Percentiles rank a stretch among this genome's conserved stretches.
Conservation (phyloP, 139 green algal species). For the Diplosphaera chodatii region DNA sequence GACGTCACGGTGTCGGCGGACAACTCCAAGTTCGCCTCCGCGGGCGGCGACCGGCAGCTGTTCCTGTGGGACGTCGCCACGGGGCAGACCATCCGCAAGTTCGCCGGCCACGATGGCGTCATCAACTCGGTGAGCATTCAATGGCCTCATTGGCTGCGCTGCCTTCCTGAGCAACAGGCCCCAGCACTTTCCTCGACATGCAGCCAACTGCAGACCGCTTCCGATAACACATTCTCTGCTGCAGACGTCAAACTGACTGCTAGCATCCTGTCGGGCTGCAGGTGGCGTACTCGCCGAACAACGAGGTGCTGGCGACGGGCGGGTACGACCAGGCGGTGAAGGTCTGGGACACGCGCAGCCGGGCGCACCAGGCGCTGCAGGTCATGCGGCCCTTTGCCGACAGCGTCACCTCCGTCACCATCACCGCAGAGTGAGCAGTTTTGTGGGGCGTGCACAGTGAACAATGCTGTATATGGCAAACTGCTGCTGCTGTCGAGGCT, state of each 20-base stretch:
- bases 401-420: conserved; percentile 71
- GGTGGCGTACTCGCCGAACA: conserved; percentile 42
- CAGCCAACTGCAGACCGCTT: no score
- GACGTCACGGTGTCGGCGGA: conserved; percentile 62
- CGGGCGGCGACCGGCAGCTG: conserved; percentile 78
- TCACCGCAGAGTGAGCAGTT: not conserved
- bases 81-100: conserved; percentile 74
- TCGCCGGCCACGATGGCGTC: conserved; percentile 79
- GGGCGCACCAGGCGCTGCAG: conserved; percentile 72
- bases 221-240: not conserved
- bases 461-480: no score
- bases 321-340: conserved; percentile 85
- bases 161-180: no score
- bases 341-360: conserved; percentile 85
- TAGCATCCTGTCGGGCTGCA: not conserved
- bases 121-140: conserved; percentile 74
- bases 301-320: conserved; percentile 70
- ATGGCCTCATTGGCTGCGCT: no score
- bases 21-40: conserved; percentile 87
- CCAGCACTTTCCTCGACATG: no score
- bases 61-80: conserved; percentile 92
- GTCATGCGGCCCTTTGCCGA: conserved; percentile 76
- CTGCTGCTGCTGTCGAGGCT: no score
- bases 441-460: no score
- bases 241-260: no score